These are phyloP conservation scores for Saccharomycopsis guyanensis DNA, from an alignment of 805 yeast species.

Conservation along the genomic window DNA sequence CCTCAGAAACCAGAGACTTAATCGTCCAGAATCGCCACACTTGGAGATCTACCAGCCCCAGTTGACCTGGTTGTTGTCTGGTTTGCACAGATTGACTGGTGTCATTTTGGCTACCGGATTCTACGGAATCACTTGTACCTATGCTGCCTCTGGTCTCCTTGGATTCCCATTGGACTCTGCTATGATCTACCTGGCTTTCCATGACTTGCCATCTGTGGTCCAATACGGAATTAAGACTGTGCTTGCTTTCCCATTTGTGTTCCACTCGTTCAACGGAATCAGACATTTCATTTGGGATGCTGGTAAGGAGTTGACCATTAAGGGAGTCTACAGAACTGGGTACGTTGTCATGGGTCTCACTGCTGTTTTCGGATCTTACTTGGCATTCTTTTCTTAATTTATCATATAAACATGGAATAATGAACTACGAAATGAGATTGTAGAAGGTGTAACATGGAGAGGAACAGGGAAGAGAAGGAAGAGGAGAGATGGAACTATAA, in stretches of 20 bases:
- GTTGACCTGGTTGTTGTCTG: constrained; percentile 73
- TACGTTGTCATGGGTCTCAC: constrained; percentile 65
- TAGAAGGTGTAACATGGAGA: constrained; percentile 6
- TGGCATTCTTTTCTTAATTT: constrained; percentile 33
- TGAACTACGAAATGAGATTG: neutral
- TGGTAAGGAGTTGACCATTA: constrained; percentile 68
- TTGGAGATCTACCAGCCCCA: constrained; percentile 87
- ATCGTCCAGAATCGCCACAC: constrained; percentile 90
- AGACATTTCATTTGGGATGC: constrained; percentile 94
- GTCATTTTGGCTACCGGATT: constrained; percentile 72
- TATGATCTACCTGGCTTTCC: constrained; percentile 44
- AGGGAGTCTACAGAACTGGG: constrained; percentile 91
- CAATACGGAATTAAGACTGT: constrained; percentile 61
- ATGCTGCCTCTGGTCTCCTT: constrained; percentile 59
- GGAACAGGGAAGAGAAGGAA: neutral
- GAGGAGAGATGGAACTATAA: no score
- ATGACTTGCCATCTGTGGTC: constrained; percentile 54
- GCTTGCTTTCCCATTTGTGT: constrained; percentile 76
- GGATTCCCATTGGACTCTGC: constrained; percentile 53
- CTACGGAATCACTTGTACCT: constrained; percentile 69
- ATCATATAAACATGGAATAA: neutral
- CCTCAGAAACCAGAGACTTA: constrained; percentile 71
- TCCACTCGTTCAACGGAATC: constrained; percentile 79
- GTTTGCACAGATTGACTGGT: constrained; percentile 83
- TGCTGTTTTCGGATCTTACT: constrained; percentile 48